A percentile compares a stretch with the other conserved stretches of the same genome.
Evolutionary conservation across 139 green algal genomes (phyloP).

Genomic region (Picochlorum sp.): DNA sequence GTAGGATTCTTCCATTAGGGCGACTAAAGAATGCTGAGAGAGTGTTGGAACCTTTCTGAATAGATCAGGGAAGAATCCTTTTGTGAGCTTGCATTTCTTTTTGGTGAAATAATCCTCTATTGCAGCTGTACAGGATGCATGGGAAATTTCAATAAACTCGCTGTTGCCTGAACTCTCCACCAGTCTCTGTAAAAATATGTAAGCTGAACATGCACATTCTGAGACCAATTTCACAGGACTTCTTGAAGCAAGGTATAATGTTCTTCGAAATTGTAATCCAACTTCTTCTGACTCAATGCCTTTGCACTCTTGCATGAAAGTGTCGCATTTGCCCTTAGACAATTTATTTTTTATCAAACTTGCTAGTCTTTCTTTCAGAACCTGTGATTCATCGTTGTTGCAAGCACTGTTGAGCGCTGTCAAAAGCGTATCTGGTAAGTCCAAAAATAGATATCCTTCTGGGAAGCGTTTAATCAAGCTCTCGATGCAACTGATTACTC

Average conservation of each 20-base stretch:
- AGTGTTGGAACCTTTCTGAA: slow-evolving; percentile 8
- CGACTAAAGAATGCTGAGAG: not conserved
- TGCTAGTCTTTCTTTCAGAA: slow-evolving; percentile 38
- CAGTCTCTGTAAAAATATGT: slow-evolving; percentile 23
- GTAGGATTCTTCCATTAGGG: not conserved
- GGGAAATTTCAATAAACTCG: not conserved
- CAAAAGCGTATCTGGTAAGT: slow-evolving; percentile 36
- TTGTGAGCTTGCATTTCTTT: slow-evolving; percentile 40
- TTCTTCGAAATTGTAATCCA: slow-evolving; percentile 11
- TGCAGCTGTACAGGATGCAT: slow-evolving; percentile 13
- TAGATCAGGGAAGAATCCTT: slow-evolving; percentile 17
- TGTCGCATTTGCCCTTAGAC: slow-evolving; percentile 13
- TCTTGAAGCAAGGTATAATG: slow-evolving; percentile 43
- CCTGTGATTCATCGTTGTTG: slow-evolving; percentile 9
- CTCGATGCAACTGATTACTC: slow-evolving; percentile 55
- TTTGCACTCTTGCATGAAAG: not conserved
- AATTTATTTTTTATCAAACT: slow-evolving; percentile 25
- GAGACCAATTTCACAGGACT: slow-evolving; percentile 14
- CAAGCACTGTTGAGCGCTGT: slow-evolving; percentile 17
- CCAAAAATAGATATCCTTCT: slow-evolving; percentile 35
- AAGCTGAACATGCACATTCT: slow-evolving; percentile 7
- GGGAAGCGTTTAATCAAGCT: slow-evolving; percentile 41
- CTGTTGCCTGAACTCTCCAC: not conserved
- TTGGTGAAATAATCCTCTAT: slow-evolving; percentile 37
- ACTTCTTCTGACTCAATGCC: not conserved